Base-by-base conservation (phyloP, 495 filamentous ascomycete genomes). In the Aspergillus carlsbadensis region DNA sequence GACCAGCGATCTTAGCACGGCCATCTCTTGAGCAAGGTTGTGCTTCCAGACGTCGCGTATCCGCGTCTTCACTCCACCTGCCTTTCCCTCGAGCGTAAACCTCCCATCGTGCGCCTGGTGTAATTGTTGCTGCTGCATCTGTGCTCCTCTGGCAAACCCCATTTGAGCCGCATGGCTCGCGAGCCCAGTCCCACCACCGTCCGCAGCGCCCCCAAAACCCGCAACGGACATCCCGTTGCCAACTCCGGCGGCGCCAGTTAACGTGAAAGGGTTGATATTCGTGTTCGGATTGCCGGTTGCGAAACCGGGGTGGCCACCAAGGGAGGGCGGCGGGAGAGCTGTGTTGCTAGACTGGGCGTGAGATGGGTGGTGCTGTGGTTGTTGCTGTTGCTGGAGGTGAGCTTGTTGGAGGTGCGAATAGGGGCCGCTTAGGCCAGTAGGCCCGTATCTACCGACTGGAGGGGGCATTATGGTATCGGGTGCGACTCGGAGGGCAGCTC, bases 1-100 rank as follows among this genome's bases (percentile, higher is more conserved):
- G 46, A 96, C 82, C 65, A 98, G 72, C 39, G 84, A 79, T 64
- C 95, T 79, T 59, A 98, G 70, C 22, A 85, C 70, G 5, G 81
- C 83, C 85, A 98, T 90, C 75, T 98, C 94, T 61, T 92, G 86
- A n/a, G 86, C 82, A 53, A 98, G 74, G 66, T 98, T 97, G 56
- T 88, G 81, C 62, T 84, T 87, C 93, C 93, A 98, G 15, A 98
- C 94, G 65, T 98, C 94, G 47, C 92, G 81, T 82, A 98, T 97
- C 69, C 91, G 77, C 24, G 82, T 78, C 67, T 89, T 88, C 22
- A 78, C 79, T 35, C 79, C 70, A 37, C 71, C 78, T 4, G 55
- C 68, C 56, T 73, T 77, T 1, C 66, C 54, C 33, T 77, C 78
- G 26, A 76, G 67, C 41, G 72, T 66, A 63, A 71, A 66, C 34